Evolutionary conservation across 73 alveolate species (phyloP), one percentile per base, ranked within the genome.

Genomic region (Stentor roeselii): DNA sequence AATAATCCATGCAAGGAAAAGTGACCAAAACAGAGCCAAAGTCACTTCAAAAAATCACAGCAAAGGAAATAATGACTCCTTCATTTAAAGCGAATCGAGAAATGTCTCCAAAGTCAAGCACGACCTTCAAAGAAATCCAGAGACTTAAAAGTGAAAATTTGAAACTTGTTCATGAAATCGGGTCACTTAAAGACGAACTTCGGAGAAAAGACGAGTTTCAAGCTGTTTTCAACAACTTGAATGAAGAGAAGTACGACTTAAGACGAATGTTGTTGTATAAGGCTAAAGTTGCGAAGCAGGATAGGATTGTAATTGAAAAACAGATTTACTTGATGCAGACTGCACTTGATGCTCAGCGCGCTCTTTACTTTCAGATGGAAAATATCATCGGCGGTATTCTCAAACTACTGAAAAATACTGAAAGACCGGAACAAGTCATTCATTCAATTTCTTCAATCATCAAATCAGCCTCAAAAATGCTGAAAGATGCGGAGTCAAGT

Each of bases 261-360:
- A 67, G 80, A 34, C 37, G 80, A 67, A 21, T 21, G n/a, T 30
- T 30, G 1, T 21, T 67, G n/a, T 67, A 67, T 2, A 67, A 32
- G 34, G 80, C 80, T 21, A 67, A 67, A 67, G 37, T 67, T 11
- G 21, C 21, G 37, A 67, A 67, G 41, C 80, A 67, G 34, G 80
- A 67, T 21, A 67, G 80, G 34, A 67, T 67, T 21, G 80, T 67
- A 67, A 67, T 0, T 21, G 14, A 27, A 27, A 67, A 14, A 27
- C 34, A 67, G 80, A 67, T 67, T 27, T 21, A 30, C 34, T 32
- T 21, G 1, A 21, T 67, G 37, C 80, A 67, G 41, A 67, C n/a
- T 21, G 80, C 80, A 21, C 80, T 67, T 67, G 80, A 67, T 21
- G 80, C 80, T 1, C 80, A 67, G 1, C 21, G 37, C 2, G 27